Evolutionary conservation across 225 moss, liverwort and hornwort genomes (phyloP).

Genomic region (Pleurozium schreberi): DNA sequence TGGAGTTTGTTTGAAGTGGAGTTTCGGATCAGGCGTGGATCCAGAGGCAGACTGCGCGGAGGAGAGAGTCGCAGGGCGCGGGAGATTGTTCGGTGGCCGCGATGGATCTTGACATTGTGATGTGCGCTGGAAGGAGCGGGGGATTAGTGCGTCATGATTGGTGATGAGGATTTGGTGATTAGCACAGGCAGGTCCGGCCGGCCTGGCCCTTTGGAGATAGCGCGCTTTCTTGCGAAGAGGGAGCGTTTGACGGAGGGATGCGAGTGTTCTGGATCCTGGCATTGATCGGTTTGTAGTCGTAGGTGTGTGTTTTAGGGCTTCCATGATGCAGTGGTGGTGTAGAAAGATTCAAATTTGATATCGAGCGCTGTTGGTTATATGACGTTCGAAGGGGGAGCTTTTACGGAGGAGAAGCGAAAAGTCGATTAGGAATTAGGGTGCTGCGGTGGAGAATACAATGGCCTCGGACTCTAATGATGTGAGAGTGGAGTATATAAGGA

Average conservation of each 20-base stretch:
- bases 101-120: conserved; percentile 9
- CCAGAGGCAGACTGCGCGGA: neutral
- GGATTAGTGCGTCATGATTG: conserved; percentile 1
- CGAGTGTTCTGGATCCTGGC: conserved; percentile 8
- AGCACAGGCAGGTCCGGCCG: neutral
- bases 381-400: conserved; percentile 7
- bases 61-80: neutral
- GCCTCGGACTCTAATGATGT: conserved; percentile 58
- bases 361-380: neutral
- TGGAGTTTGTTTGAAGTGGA: neutral
- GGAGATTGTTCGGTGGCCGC: neutral
- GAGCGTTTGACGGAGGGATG: neutral
- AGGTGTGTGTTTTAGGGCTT: conserved; percentile 17
- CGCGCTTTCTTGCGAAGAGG: neutral
- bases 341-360: neutral
- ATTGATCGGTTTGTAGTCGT: neutral
- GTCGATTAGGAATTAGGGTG: conserved; percentile 10
- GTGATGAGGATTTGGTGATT: neutral
- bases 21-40: conserved; percentile 20
- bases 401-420: neutral
- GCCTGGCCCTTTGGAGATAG: neutral
- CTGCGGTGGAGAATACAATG: conserved; percentile 18
- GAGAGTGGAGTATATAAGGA: conserved; percentile 84
- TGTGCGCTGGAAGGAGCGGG: neutral
- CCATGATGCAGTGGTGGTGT: neutral